phyloP scores from a whole-genome alignment of 2,329 filamentous ascomycete genomes.

The Colletotrichum scovillei region DNA sequence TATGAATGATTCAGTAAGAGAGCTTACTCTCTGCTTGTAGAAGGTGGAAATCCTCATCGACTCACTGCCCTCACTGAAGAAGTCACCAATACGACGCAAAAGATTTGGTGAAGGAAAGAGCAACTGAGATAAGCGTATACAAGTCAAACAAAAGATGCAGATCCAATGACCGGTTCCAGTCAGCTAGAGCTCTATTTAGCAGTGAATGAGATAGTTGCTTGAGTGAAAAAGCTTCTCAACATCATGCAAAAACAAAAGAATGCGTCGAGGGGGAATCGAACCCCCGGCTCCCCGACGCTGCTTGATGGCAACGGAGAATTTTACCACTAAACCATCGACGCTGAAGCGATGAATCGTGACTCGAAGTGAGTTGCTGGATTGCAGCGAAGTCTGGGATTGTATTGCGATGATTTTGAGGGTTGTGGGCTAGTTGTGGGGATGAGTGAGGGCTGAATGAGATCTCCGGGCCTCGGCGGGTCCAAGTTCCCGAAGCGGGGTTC shows the following conservation, averaged over 20 bases:
- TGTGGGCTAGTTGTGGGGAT: neutral
- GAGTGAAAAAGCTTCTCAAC: neutral
- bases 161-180: neutral
- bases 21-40: neutral
- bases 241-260: neutral
- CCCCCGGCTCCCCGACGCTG: constrained; percentile 21
- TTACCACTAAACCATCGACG: constrained; percentile 23
- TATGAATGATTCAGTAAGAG: neutral
- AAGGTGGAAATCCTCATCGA: neutral
- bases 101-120: neutral
- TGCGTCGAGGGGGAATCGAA: constrained; percentile 20
- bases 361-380: fast-evolving
- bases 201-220: neutral
- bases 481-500: neutral
- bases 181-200: neutral
- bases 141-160: too few species aligned
- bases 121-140: neutral
- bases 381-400: neutral
- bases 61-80: neutral
- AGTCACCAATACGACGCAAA: neutral
- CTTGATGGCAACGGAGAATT: constrained; percentile 19
- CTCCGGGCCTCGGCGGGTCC: neutral
- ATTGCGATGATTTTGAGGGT: too few species aligned
- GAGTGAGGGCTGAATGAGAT: neutral
- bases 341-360: neutral